A percentile compares a stretch with the other conserved stretches of the same genome.
Evolutionary conservation across 352 stramenopile species (phyloP).

Genomic region (Phytophthora meadii): DNA sequence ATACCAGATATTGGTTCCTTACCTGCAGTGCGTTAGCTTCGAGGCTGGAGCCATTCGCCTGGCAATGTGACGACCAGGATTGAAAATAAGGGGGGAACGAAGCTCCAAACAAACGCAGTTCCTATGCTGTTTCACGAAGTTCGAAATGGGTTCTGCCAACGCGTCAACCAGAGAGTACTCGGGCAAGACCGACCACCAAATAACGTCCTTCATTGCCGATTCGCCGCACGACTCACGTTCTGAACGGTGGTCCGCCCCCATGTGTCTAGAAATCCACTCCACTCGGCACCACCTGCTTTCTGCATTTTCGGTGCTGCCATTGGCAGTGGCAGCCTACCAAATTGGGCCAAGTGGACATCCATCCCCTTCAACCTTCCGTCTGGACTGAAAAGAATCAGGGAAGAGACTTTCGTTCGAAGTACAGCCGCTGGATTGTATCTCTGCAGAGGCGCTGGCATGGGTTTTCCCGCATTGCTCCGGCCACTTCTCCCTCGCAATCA

Average conservation of each 20-base stretch:
- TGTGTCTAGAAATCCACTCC: background rate
- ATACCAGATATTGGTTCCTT: background rate
- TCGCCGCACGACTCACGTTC: background rate
- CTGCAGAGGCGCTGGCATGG: conserved; percentile 11
- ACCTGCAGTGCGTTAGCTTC: no score
- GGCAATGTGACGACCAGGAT: background rate
- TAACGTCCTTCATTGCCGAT: conserved; percentile 2
- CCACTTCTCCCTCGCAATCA: conserved; percentile 23
- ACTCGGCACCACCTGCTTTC: background rate
- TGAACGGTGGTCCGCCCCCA: conserved; percentile 5
- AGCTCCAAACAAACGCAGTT: background rate
- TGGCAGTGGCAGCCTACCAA: no score
- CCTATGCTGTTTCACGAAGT: background rate
- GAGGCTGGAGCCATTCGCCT: background rate
- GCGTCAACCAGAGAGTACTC: background rate
- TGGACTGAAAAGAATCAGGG: conserved; percentile 13
- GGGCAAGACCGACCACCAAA: background rate
- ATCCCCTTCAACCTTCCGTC: no score
- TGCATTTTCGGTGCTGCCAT: conserved; percentile 1
- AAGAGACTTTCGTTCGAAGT: background rate
- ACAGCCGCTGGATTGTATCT: background rate
- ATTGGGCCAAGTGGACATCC: conserved; percentile 20
- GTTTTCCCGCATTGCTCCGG: conserved; percentile 9
- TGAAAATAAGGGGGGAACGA: background rate
- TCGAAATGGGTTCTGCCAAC: background rate